Percentiles rank a stretch among this genome's conserved stretches.
These are phyloP conservation scores for Paecilomyces sp. DNA, from an alignment of 2,329 filamentous ascomycete species.

Conservation along the genomic window DNA sequence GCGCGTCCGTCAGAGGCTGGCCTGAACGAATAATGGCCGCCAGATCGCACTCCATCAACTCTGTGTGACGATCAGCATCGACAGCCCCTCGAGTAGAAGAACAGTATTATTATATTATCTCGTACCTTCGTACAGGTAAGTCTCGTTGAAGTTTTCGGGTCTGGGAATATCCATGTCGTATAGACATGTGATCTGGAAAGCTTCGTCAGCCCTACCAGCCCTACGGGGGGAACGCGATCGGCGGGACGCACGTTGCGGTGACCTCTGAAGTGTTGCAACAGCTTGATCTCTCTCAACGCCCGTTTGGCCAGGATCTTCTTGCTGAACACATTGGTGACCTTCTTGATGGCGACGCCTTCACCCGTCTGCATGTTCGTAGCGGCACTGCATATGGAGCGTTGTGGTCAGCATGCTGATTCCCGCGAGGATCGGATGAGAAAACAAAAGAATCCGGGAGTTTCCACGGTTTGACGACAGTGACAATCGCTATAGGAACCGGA, in stretches of 20 bases:
- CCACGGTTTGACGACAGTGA: background rate
- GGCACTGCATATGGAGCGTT: conserved; percentile 51
- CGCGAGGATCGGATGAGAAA: background rate
- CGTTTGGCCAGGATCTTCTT: conserved; percentile 99
- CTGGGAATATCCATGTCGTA: conserved; percentile 99
- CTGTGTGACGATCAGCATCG: conserved; percentile 41
- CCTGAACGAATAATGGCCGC: conserved; percentile 96
- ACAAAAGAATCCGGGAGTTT: background rate
- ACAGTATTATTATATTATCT: background rate
- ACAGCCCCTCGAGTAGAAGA: background rate
- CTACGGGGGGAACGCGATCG: background rate
- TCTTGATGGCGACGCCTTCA: conserved; percentile 97
- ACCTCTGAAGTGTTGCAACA: conserved; percentile 93
- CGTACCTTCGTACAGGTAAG: conserved; percentile 94
- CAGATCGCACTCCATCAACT: conserved; percentile 98
- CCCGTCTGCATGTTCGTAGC: conserved; percentile 84
- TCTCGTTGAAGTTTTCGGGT: conserved; percentile 97
- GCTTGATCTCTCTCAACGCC: conserved; percentile 94
- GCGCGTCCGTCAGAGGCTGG: conserved; percentile 92
- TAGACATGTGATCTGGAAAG: conserved; percentile 80
- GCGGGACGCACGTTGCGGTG: conserved; percentile 63
- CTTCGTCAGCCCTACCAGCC: conserved; percentile 28
- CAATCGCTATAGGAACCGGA: background rate
- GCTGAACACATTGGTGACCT: conserved; percentile 99
- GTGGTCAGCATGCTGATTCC: background rate